phyloP scores from a whole-genome alignment of 2,329 filamentous ascomycete species.

The Ilyonectria mors-panacis region DNA sequence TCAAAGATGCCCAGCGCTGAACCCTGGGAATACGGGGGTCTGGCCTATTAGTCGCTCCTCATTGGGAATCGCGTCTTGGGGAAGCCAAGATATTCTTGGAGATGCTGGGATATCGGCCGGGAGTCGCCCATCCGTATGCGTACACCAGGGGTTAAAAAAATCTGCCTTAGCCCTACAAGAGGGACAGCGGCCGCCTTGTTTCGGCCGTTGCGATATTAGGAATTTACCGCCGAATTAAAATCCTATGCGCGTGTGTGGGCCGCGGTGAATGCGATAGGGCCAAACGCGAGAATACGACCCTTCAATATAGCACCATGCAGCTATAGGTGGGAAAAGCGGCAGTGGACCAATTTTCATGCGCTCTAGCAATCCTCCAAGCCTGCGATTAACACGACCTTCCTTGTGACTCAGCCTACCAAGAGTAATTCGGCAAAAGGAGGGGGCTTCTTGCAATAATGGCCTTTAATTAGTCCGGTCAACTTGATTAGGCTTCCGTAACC shows the following conservation, averaged over 20 bases:
- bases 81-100: neutral
- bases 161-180: neutral
- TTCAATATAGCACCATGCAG: neutral
- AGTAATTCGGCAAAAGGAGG: neutral
- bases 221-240: neutral
- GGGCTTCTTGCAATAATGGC: neutral
- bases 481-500: neutral
- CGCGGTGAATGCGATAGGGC: neutral
- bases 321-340: neutral
- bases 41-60: neutral
- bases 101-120: neutral
- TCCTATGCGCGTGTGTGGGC: neutral
- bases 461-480: neutral
- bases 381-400: neutral
- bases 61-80: neutral
- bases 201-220: constrained; percentile 2
- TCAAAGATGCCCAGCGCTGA: neutral
- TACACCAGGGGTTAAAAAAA: neutral
- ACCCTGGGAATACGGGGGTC: neutral
- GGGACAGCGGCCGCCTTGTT: neutral
- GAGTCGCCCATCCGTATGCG: neutral
- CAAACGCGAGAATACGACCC: neutral
- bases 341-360: neutral
- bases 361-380: neutral
- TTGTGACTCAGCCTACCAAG: neutral